Percentiles rank a stretch among this genome's conserved stretches.
Evolutionary conservation across 2,329 filamentous ascomycete species (phyloP).

Genomic region (Ceratocystis cacaofunesta): DNA sequence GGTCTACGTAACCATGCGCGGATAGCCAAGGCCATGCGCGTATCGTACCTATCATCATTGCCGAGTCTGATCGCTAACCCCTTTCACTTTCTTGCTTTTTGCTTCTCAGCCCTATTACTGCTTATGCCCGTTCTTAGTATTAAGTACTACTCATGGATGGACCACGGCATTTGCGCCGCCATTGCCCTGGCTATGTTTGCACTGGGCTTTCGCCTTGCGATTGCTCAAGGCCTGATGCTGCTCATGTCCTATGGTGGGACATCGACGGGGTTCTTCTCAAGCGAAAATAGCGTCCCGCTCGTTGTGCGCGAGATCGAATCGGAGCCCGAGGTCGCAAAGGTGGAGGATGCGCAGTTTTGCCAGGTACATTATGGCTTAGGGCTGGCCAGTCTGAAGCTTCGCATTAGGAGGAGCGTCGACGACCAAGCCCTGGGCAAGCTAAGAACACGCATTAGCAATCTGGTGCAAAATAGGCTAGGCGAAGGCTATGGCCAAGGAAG

Average conservation of each 20-base stretch:
- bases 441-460: conserved; percentile 56
- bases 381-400: conserved; percentile 83
- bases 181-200: conserved; percentile 82
- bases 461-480: conserved; percentile 74
- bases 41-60: conserved; percentile 66
- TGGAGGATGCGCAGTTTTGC: conserved; percentile 94
- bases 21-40: conserved; percentile 81
- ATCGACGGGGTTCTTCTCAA: conserved; percentile 14
- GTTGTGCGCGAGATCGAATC: conserved; percentile 76
- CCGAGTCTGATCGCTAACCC: conserved; percentile 84
- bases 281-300: conserved; percentile 42
- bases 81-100: conserved; percentile 84
- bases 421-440: conserved; percentile 59
- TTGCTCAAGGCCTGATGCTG: conserved; percentile 81
- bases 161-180: conserved; percentile 63
- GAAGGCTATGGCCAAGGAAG: conserved; percentile 72
- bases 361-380: conserved; percentile 95
- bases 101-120: conserved; percentile 66
- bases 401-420: conserved; percentile 47
- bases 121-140: conserved; percentile 69
- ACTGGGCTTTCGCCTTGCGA: conserved; percentile 68
- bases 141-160: conserved; percentile 60
- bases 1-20: conserved; percentile 79
- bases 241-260: conserved; percentile 65
- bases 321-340: conserved; percentile 57